phyloP scores from a whole-genome alignment of 768 basidiomycete genomes.

The Boletus sensibilis region DNA sequence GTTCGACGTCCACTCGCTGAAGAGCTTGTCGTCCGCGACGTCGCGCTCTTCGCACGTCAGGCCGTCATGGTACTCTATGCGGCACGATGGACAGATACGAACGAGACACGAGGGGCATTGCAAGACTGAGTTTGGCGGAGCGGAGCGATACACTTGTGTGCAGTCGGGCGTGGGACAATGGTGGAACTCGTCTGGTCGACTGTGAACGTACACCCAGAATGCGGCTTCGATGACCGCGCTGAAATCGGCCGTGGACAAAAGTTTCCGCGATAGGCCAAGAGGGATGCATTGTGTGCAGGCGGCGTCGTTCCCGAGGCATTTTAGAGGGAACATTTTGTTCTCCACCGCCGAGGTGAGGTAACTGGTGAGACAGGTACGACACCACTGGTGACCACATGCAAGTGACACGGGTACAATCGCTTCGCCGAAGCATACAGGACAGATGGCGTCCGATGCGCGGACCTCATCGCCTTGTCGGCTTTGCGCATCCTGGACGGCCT shows the following conservation, averaged over 20 bases:
- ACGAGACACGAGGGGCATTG: conserved; percentile 71
- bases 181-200: conserved; percentile 59
- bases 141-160: conserved; percentile 64
- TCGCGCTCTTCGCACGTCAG: conserved; percentile 61
- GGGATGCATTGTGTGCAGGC: conserved; percentile 59
- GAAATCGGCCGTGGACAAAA: conserved; percentile 55
- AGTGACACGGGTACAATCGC: conserved; percentile 52
- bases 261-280: conserved; percentile 45
- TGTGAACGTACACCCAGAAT: conserved; percentile 59
- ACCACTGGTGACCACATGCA: conserved; percentile 68
- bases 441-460: conserved; percentile 32
- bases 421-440: conserved; percentile 71
- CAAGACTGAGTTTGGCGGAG: conserved; percentile 47
- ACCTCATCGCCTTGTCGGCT: conserved; percentile 30
- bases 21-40: conserved; percentile 50
- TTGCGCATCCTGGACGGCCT: conserved; percentile 42
- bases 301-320: conserved; percentile 65
- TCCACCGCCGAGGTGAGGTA: conserved; percentile 61
- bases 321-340: conserved; percentile 64
- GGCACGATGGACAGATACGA: conserved; percentile 67
- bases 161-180: conserved; percentile 84
- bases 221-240: conserved; percentile 56
- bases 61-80: conserved; percentile 61
- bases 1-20: conserved; percentile 59
- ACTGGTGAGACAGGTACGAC: conserved; percentile 55